phyloP scores from a whole-genome alignment of 2,329 filamentous ascomycete genomes.

The Blastomyces silverae region DNA sequence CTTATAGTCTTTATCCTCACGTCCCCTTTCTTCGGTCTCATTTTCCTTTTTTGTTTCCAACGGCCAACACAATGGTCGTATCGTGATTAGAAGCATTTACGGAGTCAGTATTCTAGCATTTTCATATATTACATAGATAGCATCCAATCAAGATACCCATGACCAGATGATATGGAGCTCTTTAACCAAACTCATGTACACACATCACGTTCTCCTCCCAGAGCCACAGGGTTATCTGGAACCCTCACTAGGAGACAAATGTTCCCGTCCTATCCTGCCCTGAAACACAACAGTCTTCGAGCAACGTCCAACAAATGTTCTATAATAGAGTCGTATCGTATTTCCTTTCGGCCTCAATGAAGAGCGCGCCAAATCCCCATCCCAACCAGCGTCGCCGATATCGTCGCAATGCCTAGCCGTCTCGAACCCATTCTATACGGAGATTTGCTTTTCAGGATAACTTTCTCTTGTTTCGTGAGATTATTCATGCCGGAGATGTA shows the following conservation, averaged over 20 bases:
- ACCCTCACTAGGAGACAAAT: not conserved
- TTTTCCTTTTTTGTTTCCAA: conserved; percentile 16
- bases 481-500: conserved; percentile 68
- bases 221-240: not conserved
- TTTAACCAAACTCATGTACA: not conserved
- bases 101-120: conserved; percentile 16
- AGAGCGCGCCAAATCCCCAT: conserved; percentile 61
- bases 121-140: conserved; percentile 19
- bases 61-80: conserved; percentile 1
- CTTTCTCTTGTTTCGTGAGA: conserved; percentile 55
- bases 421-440: conserved; percentile 67
- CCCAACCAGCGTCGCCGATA: conserved; percentile 61
- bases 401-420: conserved; percentile 58
- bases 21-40: not conserved
- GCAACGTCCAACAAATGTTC: not conserved
- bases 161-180: conserved; percentile 5
- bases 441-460: conserved; percentile 61
- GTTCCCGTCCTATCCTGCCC: not conserved
- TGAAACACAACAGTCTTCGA: not conserved
- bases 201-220: not conserved
- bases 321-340: not conserved
- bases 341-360: conserved; percentile 8
- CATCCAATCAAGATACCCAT: conserved; percentile 21
- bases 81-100: conserved; percentile 12
- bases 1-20: not conserved